These are phyloP conservation scores for Colletotrichum sp. DNA, from an alignment of 2,329 filamentous ascomycete species.

Conservation along the genomic window DNA sequence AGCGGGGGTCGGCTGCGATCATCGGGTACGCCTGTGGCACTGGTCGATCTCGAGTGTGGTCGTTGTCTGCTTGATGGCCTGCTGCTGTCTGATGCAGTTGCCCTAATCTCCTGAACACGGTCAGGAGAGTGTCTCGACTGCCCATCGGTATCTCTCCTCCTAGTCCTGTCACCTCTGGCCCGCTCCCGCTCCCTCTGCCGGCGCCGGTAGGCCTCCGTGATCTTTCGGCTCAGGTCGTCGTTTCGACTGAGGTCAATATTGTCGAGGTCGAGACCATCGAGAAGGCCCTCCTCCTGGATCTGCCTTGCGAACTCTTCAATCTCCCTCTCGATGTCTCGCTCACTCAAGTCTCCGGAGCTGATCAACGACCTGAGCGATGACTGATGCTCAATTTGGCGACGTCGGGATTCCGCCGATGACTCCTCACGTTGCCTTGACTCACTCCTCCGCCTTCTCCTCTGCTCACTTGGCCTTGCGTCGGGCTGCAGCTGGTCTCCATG, in stretches of 20 bases:
- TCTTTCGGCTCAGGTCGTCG: conserved; percentile 88
- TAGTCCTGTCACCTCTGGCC: conserved; percentile 19
- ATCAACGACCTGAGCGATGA: conserved; percentile 86
- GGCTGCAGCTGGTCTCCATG: conserved; percentile 42
- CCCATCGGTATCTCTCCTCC: conserved; percentile 47
- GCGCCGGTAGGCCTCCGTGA: conserved; percentile 85
- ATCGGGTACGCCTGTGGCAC: conserved; percentile 46
- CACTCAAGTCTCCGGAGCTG: conserved; percentile 78
- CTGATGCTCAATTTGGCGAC: conserved; percentile 82
- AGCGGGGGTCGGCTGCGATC: conserved; percentile 58
- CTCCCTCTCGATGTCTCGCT: conserved; percentile 82
- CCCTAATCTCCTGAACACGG: conserved; percentile 11
- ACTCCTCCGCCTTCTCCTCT: conserved; percentile 45
- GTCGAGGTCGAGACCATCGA: conserved; percentile 88
- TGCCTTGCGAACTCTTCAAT: conserved; percentile 90
- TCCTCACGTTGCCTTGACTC: conserved; percentile 48
- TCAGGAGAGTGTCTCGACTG: conserved; percentile 38
- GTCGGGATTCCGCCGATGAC: conserved; percentile 39
- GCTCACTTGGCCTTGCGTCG: conserved; percentile 36
- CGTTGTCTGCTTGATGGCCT: conserved; percentile 31
- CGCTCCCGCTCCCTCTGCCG: conserved; percentile 64
- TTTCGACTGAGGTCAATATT: conserved; percentile 85
- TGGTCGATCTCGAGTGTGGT: conserved; percentile 51
- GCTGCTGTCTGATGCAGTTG: conserved; percentile 27
- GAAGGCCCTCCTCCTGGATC: conserved; percentile 84